A percentile compares a stretch with the other conserved stretches of the same genome.
Conservation (phyloP, 768 basidiomycete species). For the Clitopilus hobsonii region DNA sequence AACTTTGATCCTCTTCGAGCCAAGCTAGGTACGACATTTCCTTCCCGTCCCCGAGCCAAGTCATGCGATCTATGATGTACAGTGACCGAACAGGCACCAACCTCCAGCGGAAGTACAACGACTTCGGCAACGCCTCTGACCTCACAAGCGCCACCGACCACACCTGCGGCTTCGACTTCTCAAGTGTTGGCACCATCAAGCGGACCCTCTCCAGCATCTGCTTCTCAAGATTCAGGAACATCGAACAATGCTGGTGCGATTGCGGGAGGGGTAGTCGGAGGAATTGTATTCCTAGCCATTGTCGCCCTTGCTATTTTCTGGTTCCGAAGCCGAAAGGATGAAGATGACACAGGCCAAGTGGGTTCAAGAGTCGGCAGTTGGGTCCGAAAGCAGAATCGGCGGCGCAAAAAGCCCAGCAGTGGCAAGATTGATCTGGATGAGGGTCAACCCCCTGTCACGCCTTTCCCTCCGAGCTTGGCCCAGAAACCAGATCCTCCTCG, state of each 20-base stretch:
- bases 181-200: constrained; percentile 1
- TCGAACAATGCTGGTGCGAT: constrained; percentile 48
- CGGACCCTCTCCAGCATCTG: constrained; percentile 4
- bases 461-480: neutral
- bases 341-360: neutral
- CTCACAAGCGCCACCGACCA: constrained; percentile 11
- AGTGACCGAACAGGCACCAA: neutral
- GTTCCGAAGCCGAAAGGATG: constrained; percentile 18
- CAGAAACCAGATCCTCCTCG: neutral
- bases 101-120: neutral
- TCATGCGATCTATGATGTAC: neutral
- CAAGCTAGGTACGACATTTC: constrained; percentile 6
- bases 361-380: neutral
- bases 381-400: neutral
- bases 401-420: neutral
- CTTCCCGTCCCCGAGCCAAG: neutral
- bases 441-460: neutral
- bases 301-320: constrained; percentile 33
- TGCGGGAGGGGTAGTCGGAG: constrained; percentile 57
- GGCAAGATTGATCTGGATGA: neutral
- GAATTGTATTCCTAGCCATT: constrained; percentile 36
- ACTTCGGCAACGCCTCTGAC: neutral
- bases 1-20: constrained; percentile 32
- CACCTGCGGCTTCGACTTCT: too few relatives aligned
- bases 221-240: neutral